Evolutionary conservation across 2,329 filamentous ascomycete genomes (phyloP).

Genomic region (Neonectria hederae): DNA sequence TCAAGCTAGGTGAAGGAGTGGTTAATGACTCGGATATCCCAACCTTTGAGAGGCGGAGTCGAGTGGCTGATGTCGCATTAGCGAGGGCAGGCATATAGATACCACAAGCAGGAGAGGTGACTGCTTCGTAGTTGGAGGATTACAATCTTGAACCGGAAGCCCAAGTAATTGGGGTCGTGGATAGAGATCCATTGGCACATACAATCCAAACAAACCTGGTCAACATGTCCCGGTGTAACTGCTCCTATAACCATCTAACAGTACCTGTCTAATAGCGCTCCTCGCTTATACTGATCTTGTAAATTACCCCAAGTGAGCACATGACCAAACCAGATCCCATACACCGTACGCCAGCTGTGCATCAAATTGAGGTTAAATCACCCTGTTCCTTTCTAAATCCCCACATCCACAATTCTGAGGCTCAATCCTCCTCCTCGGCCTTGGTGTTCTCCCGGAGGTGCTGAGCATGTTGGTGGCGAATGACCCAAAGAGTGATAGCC

Average conservation of each 20-base stretch:
- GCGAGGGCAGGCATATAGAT: neutral
- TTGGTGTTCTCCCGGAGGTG: conserved; percentile 51
- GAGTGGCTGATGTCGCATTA: neutral
- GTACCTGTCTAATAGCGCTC: neutral
- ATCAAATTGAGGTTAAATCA: neutral
- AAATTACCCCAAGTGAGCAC: neutral
- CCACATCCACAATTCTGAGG: neutral
- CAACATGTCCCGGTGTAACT: conserved; percentile 4
- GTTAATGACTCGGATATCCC: conserved; percentile 1
- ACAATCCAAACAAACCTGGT: conserved; percentile 30
- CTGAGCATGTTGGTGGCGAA: conserved; percentile 64
- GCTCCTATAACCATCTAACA: neutral
- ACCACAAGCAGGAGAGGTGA: conserved; percentile 14
- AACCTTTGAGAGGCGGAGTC: neutral
- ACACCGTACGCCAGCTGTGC: neutral
- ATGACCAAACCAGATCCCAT: neutral
- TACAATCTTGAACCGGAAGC: conserved; percentile 25
- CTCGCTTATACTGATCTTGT: neutral
- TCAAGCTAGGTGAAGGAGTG: conserved; percentile 1
- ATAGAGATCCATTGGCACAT: conserved; percentile 28
- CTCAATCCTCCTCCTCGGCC: conserved; percentile 51
- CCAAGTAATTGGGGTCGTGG: conserved; percentile 12
- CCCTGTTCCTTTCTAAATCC: neutral
- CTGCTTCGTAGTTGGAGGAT: conserved; percentile 19
- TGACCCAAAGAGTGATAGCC: conserved; percentile 74